phyloP scores from a whole-genome alignment of 176 grass and related monocot species.

The Eremochloa ophiuroides region DNA sequence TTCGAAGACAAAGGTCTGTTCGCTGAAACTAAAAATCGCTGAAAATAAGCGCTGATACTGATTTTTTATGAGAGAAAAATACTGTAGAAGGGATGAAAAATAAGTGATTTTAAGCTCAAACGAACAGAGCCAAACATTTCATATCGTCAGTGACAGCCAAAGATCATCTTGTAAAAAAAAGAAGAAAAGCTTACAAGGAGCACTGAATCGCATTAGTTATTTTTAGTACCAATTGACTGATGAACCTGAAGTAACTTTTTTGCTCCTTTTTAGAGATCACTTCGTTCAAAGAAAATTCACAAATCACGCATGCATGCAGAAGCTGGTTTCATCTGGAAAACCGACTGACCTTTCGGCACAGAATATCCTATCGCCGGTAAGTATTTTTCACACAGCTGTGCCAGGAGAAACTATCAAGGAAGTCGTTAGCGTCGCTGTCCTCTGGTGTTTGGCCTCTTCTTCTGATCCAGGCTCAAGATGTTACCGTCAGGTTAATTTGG shows the following conservation, averaged over 20 bases:
- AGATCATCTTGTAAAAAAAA: neutral
- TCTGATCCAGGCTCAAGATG: neutral
- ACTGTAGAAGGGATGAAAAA: too few relatives aligned
- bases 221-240: neutral
- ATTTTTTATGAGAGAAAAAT: too few relatives aligned
- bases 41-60: too few relatives aligned
- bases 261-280: neutral
- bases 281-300: neutral
- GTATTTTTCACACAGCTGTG: constrained; percentile 36
- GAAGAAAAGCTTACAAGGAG: neutral
- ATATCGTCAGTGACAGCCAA: neutral
- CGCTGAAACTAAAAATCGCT: too few relatives aligned
- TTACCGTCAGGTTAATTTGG: constrained; percentile 19
- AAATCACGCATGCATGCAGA: neutral
- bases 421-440: constrained; percentile 9
- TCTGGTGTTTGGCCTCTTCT: neutral
- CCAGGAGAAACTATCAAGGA: neutral
- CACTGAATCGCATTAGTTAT: neutral
- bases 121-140: too few relatives aligned
- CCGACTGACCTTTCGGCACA: neutral
- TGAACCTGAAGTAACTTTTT: neutral
- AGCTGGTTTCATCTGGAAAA: neutral
- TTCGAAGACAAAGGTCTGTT: too few relatives aligned
- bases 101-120: too few relatives aligned
- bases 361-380: neutral